phyloP scores from a whole-genome alignment of 192 early-diverging fungal species.

The Endogone sp. region DNA sequence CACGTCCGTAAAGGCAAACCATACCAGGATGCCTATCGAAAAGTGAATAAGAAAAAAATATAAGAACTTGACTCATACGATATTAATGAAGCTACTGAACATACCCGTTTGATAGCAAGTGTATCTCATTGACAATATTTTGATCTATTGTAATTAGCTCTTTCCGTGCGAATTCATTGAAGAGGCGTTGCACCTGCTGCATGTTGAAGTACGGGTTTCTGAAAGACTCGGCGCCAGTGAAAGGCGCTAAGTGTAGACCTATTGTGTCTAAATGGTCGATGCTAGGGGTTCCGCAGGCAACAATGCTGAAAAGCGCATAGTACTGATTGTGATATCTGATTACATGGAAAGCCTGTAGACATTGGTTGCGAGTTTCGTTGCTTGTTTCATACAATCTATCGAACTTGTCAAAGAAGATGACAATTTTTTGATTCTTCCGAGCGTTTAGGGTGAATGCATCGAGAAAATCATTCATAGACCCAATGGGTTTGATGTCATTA shows the following conservation, averaged over 20 bases:
- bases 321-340: slow-evolving; percentile 4
- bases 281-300: not conserved
- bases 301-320: not conserved
- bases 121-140: slow-evolving; percentile 1
- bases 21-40: slow-evolving; percentile 8
- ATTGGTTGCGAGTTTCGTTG: not conserved
- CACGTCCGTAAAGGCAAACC: slow-evolving; percentile 8
- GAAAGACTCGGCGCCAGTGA: not conserved
- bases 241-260: not conserved
- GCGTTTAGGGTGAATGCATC: not conserved
- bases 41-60: not conserved
- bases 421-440: not conserved
- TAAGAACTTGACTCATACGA: not conserved
- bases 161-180: not conserved
- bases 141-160: not conserved
- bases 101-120: slow-evolving; percentile 4
- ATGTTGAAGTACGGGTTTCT: slow-evolving; percentile 4
- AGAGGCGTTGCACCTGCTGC: not conserved
- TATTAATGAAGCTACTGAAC: not conserved
- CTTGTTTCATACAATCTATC: slow-evolving; percentile 9
- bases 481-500: not conserved
- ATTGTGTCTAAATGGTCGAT: not conserved
- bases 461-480: slow-evolving; percentile 4
- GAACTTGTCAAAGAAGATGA: slow-evolving; percentile 20
- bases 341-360: not conserved